Base-by-base conservation (phyloP, 352 stramenopile species). In the Globisporangium barbulae region DNA sequence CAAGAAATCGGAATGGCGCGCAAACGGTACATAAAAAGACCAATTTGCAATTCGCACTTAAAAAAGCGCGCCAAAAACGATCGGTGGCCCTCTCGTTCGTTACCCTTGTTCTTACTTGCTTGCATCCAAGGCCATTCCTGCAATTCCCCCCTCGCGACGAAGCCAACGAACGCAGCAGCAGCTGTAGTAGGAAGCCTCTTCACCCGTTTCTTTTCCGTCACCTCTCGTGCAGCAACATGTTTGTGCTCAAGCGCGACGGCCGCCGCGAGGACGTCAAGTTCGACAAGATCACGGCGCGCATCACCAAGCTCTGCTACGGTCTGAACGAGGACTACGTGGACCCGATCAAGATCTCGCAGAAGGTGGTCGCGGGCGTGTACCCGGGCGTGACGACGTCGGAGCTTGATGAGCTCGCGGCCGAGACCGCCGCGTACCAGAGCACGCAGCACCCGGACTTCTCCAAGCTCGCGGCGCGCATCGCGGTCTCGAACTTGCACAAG, bases 401-500 rank as follows among this genome's bases (percentile, higher is more conserved):
- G 75, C 85, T 99, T 12, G 98, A 99, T 73, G 97, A 99, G 76
- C 85, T 99, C 19, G 97, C 97, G 13, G 98, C 98, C 50, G 96
- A 99, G 79, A 99, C 97, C 4, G 95, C 97, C 0, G 97, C 98
- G 21, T 99, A 98, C 65, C 96, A 97, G 67, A 81, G 92, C 28
- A 99, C 97, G 22, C 92, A 99, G 70, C 97, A 99, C 77, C 97
- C 97, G 9, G 98, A 99, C 78, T 99, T 98, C 71, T 98, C 93
- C 64, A 97, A 98, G 70, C 85, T 99, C 28, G 98, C 98, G 13
- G 97, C 97, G 25, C 92, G 97, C 55, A 99, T 99, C 74, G 95
- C 95, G 28, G 95, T 99, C 30, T 99, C 95, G 13, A 99, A 99
- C 79, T 74, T 99, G 39, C 98, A 99, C 88, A 99, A 99, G 83